Percentiles rank a stretch among this genome's conserved stretches.
Conservation (phyloP, 2,329 filamentous ascomycete species). For the Hymenoscyphus occultus region DNA sequence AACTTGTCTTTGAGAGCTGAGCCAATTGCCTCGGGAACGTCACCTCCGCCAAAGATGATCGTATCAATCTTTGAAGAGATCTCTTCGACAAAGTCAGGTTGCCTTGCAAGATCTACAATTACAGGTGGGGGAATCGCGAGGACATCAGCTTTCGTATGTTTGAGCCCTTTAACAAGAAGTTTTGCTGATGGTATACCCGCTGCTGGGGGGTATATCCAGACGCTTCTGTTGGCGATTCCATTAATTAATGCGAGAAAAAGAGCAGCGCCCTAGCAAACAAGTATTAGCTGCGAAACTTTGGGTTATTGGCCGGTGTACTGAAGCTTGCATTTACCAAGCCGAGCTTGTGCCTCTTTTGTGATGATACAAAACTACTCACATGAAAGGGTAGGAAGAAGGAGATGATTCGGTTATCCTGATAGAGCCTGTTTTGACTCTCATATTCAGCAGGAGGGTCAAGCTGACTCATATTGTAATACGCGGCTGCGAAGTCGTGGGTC, state of each 20-base stretch:
- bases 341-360: not conserved
- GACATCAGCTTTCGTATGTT: constrained; percentile 6
- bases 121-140: constrained; percentile 6
- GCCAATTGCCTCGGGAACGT: constrained; percentile 8
- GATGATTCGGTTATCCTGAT: constrained; percentile 5
- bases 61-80: constrained; percentile 5
- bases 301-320: not conserved
- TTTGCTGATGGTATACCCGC: constrained; percentile 7
- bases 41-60: constrained; percentile 11
- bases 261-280: not conserved
- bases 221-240: constrained; percentile 7
- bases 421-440: constrained; percentile 4
- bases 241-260: constrained; percentile 5
- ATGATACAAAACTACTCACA: constrained; percentile 7
- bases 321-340: too few species aligned
- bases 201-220: constrained; percentile 5
- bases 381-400: constrained; percentile 9
- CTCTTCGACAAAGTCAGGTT: constrained; percentile 6
- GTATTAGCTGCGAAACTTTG: not conserved
- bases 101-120: constrained; percentile 7
- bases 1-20: constrained; percentile 5
- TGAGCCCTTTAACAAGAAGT: constrained; percentile 1
- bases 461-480: constrained; percentile 21
- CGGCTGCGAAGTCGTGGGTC: constrained; percentile 34
- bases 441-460: constrained; percentile 38